phyloP scores from a whole-genome alignment of 345 rosid species.

The Conringia planisiliqua region DNA sequence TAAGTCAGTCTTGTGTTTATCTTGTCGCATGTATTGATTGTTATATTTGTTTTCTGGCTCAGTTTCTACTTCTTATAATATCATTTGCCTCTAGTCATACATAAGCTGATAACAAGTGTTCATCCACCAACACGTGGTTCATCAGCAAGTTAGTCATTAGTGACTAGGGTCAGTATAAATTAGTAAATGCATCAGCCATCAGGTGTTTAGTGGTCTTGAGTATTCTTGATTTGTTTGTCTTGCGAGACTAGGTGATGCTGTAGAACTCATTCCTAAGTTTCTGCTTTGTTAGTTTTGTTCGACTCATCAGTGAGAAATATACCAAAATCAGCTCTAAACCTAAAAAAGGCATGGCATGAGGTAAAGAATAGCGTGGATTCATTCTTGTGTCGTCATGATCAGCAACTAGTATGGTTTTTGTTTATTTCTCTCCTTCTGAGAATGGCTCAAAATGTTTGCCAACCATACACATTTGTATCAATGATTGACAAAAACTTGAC shows the following conservation, averaged over 20 bases:
- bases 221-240: not conserved
- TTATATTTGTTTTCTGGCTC: not conserved
- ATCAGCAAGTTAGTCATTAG: conserved; percentile 8
- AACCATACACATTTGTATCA: not conserved
- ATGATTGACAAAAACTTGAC: not conserved
- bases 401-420: not conserved
- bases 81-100: not conserved
- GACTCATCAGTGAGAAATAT: not conserved
- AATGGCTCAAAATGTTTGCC: not conserved
- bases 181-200: not conserved
- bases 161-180: not conserved
- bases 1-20: not conserved
- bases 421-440: not conserved
- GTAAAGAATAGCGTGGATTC: not conserved
- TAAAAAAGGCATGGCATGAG: not conserved
- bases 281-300: not conserved
- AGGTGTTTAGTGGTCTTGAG: conserved; percentile 13
- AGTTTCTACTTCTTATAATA: not conserved
- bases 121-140: not conserved
- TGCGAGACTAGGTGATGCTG: not conserved
- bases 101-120: not conserved
- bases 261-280: not conserved
- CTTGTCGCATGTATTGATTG: not conserved
- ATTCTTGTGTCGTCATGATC: not conserved
- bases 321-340: not conserved